Conservation (phyloP, 2,329 filamentous ascomycete genomes). For the Massarina eburnea region DNA sequence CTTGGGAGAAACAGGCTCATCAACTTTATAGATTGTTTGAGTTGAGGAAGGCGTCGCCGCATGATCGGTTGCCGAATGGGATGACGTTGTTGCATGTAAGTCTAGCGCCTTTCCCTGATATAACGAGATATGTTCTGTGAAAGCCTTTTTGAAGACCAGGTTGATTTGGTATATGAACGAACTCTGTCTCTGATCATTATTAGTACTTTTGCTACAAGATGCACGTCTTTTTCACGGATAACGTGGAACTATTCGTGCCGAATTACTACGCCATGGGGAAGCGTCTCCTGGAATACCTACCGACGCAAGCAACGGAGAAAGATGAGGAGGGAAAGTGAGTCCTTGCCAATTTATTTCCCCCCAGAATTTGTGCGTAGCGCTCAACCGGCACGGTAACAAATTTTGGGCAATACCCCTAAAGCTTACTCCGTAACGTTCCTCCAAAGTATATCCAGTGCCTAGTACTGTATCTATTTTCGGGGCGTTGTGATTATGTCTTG, state of each 20-base stretch:
- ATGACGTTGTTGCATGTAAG: constrained; percentile 1
- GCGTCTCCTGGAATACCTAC: background rate
- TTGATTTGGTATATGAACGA: background rate
- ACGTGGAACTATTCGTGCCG: background rate
- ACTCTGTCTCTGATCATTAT: background rate
- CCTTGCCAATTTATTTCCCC: background rate
- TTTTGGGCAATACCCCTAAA: too few species aligned
- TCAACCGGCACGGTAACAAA: too few species aligned
- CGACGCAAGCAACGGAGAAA: background rate
- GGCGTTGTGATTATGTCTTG: too few species aligned
- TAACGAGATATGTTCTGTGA: background rate
- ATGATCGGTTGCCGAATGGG: constrained; percentile 3
- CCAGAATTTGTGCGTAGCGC: background rate
- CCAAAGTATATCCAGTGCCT: too few species aligned
- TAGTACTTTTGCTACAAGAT: constrained; percentile 2
- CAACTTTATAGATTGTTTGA: background rate
- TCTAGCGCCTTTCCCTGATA: background rate
- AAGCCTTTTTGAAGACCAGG: background rate
- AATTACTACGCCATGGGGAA: background rate
- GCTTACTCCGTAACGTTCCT: too few species aligned
- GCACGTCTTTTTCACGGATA: background rate
- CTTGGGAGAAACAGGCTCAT: background rate
- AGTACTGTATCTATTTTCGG: too few species aligned
- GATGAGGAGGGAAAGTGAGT: background rate
- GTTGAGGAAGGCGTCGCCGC: background rate